Conservation (phyloP, 108 stramenopile genomes). For the Seminavis robusta region DNA sequence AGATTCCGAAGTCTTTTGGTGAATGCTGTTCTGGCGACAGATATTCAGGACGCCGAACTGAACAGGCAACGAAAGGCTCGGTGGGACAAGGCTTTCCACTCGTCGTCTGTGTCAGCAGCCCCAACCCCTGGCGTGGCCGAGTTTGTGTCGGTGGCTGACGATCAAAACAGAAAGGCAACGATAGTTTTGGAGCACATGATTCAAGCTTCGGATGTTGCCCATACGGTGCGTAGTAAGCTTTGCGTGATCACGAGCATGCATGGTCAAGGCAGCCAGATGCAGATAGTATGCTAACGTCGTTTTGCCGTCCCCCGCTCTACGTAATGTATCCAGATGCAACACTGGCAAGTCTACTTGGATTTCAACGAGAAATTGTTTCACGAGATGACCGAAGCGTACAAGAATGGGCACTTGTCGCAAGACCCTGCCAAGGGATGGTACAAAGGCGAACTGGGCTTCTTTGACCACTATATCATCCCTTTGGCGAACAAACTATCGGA, state of each 20-base stretch:
- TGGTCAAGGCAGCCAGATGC: no score
- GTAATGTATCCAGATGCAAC: no score
- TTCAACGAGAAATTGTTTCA: slow-evolving; percentile 38
- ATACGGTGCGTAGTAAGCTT: no score
- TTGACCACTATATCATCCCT: slow-evolving; percentile 38
- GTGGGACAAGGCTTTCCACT: slow-evolving; percentile 16
- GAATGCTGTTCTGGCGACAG: slow-evolving; percentile 12
- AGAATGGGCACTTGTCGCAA: slow-evolving; percentile 11
- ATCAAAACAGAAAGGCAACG: slow-evolving; percentile 34
- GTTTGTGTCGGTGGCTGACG: background rate
- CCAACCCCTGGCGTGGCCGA: background rate
- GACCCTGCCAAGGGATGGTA: slow-evolving; percentile 26
- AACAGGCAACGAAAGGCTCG: background rate
- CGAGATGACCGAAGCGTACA: slow-evolving; percentile 26
- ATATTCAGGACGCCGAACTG: slow-evolving; percentile 8
- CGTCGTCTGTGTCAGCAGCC: no score
- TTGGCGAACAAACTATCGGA: slow-evolving; percentile 37
- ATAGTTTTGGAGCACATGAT: slow-evolving; percentile 52
- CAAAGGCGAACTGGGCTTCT: slow-evolving; percentile 33
- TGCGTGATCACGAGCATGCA: no score
- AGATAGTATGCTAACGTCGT: no score
- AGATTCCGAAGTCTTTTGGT: slow-evolving; percentile 11
- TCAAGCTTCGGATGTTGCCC: slow-evolving; percentile 44
- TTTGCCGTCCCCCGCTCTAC: no score
- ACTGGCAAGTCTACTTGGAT: slow-evolving; percentile 36